Percentiles rank a stretch among this genome's conserved stretches.
These are phyloP conservation scores for Ulota crispa DNA, from an alignment of 225 moss, liverwort and hornwort species.

Conservation along the genomic window DNA sequence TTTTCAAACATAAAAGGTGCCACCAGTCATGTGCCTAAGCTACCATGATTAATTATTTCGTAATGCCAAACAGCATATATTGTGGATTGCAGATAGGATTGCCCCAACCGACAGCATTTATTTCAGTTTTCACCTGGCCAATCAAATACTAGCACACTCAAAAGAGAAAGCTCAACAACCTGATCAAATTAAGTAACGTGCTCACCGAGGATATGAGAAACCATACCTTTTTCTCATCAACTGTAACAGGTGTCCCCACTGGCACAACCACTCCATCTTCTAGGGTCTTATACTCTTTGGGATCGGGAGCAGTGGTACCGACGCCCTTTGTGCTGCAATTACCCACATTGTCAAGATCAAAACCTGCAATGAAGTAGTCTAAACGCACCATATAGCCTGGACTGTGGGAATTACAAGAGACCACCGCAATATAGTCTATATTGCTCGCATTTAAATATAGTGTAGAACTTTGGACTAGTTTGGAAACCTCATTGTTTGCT, in stretches of 20 bases:
- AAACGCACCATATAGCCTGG: neutral
- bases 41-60: neutral
- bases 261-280: conserved; percentile 85
- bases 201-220: neutral
- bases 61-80: neutral
- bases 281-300: conserved; percentile 59
- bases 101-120: neutral
- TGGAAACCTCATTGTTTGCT: neutral
- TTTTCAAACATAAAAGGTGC: neutral
- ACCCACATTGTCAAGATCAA: conserved; percentile 21
- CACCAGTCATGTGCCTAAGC: neutral
- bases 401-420: too few species aligned
- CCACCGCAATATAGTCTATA: too few species aligned
- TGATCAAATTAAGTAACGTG: neutral
- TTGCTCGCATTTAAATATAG: neutral
- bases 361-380: neutral
- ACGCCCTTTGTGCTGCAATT: conserved; percentile 92
- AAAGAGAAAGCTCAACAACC: neutral
- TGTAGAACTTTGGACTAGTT: neutral
- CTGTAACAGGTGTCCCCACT: conserved; percentile 53
- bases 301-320: conserved; percentile 62
- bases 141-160: neutral
- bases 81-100: neutral
- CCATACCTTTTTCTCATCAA: neutral
- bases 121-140: neutral